Evolutionary conservation across 192 early-diverging fungal genomes (phyloP).

Genomic region (Podila epicladia): DNA sequence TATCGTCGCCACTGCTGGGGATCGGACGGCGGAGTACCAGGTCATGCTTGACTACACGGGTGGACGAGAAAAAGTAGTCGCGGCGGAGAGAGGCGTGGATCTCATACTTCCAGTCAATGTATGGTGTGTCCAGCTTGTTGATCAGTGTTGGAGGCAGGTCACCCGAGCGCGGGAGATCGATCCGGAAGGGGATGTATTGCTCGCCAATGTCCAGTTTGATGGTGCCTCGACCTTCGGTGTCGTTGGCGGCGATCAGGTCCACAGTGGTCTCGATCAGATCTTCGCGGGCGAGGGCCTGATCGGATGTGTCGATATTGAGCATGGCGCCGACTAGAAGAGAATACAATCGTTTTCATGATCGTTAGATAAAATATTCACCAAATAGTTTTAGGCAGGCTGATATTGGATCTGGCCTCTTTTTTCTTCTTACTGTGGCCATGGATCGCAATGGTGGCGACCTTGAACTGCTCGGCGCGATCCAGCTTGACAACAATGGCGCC

Average conservation of each 20-base stretch:
- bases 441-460: conserved; percentile 38
- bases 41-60: conserved; percentile 46
- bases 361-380: background rate
- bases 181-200: conserved; percentile 47
- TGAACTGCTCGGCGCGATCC: conserved; percentile 34
- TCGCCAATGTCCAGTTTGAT: conserved; percentile 25
- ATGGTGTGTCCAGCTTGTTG: conserved; percentile 49
- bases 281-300: conserved; percentile 22
- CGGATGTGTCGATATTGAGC: conserved; percentile 26
- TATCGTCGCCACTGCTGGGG: conserved; percentile 5
- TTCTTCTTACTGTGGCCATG: conserved; percentile 37
- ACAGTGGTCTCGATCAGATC: conserved; percentile 12
- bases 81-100: conserved; percentile 44
- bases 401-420: background rate
- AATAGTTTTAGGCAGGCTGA: too few relatives aligned
- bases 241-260: conserved; percentile 43
- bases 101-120: conserved; percentile 51
- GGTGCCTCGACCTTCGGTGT: conserved; percentile 31
- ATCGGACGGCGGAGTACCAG: conserved; percentile 42
- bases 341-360: background rate
- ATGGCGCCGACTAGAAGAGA: conserved; percentile 30
- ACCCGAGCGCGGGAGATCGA: conserved; percentile 25
- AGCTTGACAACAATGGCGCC: conserved; percentile 28
- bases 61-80: conserved; percentile 39
- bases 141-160: conserved; percentile 40